A percentile compares a stretch with the other conserved stretches of the same genome.
Conservation (phyloP, 495 filamentous ascomycete species). For the Penicillium cinerascens region DNA sequence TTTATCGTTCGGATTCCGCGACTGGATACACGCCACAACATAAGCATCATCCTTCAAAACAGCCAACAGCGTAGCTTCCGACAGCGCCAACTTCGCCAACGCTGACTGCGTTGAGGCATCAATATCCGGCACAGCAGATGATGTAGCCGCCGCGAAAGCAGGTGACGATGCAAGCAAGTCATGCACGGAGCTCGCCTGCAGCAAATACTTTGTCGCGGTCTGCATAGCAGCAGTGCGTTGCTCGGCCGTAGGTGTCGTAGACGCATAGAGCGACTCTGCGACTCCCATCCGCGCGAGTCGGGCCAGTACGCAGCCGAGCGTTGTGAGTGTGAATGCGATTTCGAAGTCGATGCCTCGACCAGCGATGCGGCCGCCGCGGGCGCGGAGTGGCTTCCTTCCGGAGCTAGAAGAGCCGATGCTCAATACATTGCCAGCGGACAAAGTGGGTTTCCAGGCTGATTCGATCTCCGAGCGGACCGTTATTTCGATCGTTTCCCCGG, state of each 20-base stretch:
- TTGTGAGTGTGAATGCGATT: conserved; percentile 70
- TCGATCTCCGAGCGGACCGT: conserved; percentile 54
- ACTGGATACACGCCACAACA: conserved; percentile 69
- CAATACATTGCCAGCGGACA: conserved; percentile 48
- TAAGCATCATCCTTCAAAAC: conserved; percentile 94
- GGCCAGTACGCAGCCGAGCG: conserved; percentile 69
- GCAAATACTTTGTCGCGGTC: conserved; percentile 70
- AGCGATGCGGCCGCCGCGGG: conserved; percentile 50
- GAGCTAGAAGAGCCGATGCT: background rate
- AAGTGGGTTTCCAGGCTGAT: conserved; percentile 79
- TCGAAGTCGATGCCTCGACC: conserved; percentile 80
- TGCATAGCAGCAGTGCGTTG: conserved; percentile 65
- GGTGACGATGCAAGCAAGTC: conserved; percentile 54
- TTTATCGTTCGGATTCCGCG: conserved; percentile 70
- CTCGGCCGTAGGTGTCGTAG: conserved; percentile 57
- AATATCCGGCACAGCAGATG: conserved; percentile 52
- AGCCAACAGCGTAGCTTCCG: conserved; percentile 84
- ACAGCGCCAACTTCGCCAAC: conserved; percentile 68
- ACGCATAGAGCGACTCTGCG: conserved; percentile 52
- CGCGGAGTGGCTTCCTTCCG: background rate
- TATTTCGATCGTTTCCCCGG: conserved; percentile 58
- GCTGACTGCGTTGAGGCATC: conserved; percentile 62
- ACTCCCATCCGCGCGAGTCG: conserved; percentile 62
- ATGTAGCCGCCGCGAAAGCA: conserved; percentile 14
- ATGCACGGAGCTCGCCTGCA: conserved; percentile 77